A percentile compares a stretch with the other conserved stretches of the same genome.
Conservation (phyloP, 2,329 filamentous ascomycete genomes). For the Thelonectria blattea region DNA sequence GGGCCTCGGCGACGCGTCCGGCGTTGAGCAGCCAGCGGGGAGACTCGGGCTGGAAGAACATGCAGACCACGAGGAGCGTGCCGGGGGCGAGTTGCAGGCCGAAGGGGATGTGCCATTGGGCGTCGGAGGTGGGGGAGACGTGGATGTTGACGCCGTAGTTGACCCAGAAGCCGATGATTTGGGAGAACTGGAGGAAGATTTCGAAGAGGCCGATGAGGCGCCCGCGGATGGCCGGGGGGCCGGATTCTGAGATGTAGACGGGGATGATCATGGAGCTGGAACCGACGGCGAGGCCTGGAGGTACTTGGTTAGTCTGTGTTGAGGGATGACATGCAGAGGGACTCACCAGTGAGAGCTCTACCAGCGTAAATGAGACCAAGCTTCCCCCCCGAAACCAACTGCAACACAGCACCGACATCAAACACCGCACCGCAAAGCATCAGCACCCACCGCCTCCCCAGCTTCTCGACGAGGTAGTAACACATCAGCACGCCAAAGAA, state of each 20-base stretch:
- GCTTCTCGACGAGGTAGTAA: slow-evolving; percentile 60
- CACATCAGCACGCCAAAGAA: slow-evolving; percentile 60
- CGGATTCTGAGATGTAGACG: slow-evolving; percentile 63
- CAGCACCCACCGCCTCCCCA: slow-evolving; percentile 59
- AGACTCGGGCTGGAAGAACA: slow-evolving; percentile 43
- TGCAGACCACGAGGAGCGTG: slow-evolving; percentile 33
- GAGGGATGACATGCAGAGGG: too few relatives aligned
- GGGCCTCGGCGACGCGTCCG: slow-evolving; percentile 11
- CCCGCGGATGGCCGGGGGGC: slow-evolving; percentile 59
- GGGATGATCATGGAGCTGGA: slow-evolving; percentile 59
- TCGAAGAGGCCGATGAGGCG: slow-evolving; percentile 57
- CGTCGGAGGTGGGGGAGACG: slow-evolving; percentile 21
- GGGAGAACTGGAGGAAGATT: slow-evolving; percentile 57
- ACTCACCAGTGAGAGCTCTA: slow-evolving; percentile 47
- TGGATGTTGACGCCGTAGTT: slow-evolving; percentile 31
- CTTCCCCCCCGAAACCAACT: slow-evolving; percentile 50
- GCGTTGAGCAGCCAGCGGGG: slow-evolving; percentile 39
- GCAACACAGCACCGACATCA: slow-evolving; percentile 56
- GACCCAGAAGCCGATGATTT: slow-evolving; percentile 54
- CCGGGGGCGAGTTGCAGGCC: slow-evolving; percentile 24
- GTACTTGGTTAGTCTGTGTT: too few relatives aligned
- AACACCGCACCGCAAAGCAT: slow-evolving; percentile 57
- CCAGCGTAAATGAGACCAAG: slow-evolving; percentile 60
- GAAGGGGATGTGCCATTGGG: slow-evolving; percentile 51
- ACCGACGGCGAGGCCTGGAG: slow-evolving; percentile 51